Conservation (phyloP, 257 asterid genomes). For the Solanum medicagineum region DNA sequence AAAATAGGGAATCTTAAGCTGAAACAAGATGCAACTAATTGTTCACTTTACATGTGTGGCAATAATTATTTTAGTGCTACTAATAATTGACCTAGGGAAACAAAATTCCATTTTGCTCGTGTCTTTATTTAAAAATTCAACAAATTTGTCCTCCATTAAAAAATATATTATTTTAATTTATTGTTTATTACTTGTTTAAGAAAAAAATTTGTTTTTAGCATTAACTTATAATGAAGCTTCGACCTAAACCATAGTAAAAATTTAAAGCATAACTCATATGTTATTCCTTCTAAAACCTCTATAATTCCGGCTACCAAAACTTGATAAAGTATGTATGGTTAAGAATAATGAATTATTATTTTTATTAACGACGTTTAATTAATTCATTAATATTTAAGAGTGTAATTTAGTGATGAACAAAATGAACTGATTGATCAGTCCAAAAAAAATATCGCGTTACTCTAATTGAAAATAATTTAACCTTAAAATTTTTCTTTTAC, state of each 20-base stretch:
- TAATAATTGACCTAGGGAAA: neutral
- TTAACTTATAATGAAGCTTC: neutral
- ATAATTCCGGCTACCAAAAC: neutral
- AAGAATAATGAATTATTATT: neutral
- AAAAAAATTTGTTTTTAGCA: neutral
- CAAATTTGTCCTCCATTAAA: neutral
- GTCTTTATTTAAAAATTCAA: neutral
- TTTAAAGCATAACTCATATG: no score
- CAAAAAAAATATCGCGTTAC: no score
- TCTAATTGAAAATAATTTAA: no score
- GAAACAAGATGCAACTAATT: neutral
- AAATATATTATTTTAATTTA: neutral
- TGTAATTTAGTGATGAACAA: neutral
- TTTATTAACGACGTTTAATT: neutral
- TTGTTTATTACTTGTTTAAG: no score
- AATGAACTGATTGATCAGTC: no score
- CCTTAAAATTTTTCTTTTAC: no score
- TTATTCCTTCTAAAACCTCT: neutral
- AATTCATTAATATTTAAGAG: neutral
- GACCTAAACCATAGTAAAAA: neutral
- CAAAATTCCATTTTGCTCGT: neutral
- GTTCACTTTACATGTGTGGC: neutral
- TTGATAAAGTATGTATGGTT: neutral
- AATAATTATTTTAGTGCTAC: neutral
- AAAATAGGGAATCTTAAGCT: neutral